phyloP scores from a whole-genome alignment of 1,284 basidiomycete genomes.

The Veloboletus limbatus region DNA sequence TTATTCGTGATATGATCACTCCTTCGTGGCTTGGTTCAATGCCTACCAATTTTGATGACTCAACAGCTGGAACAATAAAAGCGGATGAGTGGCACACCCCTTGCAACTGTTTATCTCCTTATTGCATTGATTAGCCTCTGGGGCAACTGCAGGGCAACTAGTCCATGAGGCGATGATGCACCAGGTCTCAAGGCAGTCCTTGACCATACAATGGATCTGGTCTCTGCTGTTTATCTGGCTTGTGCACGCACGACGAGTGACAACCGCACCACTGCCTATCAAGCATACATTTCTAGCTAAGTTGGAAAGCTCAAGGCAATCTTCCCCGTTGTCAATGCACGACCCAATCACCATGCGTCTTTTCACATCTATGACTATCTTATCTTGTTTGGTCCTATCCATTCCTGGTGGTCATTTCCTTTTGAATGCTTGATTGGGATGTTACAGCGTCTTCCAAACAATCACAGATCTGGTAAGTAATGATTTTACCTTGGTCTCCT shows the following conservation, averaged over 20 bases:
- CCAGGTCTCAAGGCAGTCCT: too few species aligned
- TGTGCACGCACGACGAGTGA: conserved; percentile 8
- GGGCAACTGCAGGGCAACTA: not conserved
- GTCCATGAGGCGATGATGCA: too few species aligned
- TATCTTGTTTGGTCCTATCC: conserved; percentile 35
- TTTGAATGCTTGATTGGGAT: conserved; percentile 37
- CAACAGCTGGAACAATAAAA: conserved; percentile 30
- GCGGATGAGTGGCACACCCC: conserved; percentile 34
- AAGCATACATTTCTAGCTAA: too few species aligned
- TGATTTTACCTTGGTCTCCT: not conserved
- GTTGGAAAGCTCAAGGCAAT: conserved; percentile 9
- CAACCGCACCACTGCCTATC: too few species aligned
- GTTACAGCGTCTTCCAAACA: conserved; percentile 35
- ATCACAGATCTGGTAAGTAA: conserved; percentile 33
- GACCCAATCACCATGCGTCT: conserved; percentile 34
- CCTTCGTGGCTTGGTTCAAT: conserved; percentile 33
- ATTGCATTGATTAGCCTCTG: conserved; percentile 27
- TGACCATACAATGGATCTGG: conserved; percentile 16
- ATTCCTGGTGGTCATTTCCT: conserved; percentile 34
- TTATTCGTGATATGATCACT: conserved; percentile 25
- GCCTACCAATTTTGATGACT: conserved; percentile 32
- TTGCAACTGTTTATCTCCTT: conserved; percentile 33
- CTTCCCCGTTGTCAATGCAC: conserved; percentile 20
- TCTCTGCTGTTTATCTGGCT: conserved; percentile 11
- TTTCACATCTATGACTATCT: conserved; percentile 36